phyloP scores from a whole-genome alignment of 148 eudicot species.

The Rhododendron williamsianum region DNA sequence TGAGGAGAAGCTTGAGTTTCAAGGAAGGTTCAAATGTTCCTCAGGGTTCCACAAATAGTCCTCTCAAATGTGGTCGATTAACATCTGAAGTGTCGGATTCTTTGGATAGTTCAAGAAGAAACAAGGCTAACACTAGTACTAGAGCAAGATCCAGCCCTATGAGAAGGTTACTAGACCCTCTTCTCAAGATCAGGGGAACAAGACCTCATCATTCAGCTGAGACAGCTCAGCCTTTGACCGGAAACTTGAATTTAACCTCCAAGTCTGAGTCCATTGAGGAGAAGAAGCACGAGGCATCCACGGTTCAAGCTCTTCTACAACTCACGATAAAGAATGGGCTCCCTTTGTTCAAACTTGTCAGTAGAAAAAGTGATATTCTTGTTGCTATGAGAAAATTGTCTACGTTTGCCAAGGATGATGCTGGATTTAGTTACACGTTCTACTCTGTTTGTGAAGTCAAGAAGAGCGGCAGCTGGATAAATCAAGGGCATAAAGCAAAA shows the following conservation, averaged over 20 bases:
- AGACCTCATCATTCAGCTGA: constrained; percentile 19
- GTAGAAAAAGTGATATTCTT: constrained; percentile 43
- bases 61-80: constrained; percentile 43
- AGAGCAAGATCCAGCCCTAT: constrained; percentile 64
- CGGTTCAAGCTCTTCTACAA: constrained; percentile 58
- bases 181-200: constrained; percentile 44
- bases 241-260: constrained; percentile 21
- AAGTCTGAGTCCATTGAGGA: constrained; percentile 19
- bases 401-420: constrained; percentile 29
- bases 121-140: not conserved
- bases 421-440: constrained; percentile 58
- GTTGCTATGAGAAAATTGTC: constrained; percentile 51
- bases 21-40: constrained; percentile 49
- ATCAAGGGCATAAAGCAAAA: constrained; percentile 39
- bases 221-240: constrained; percentile 18
- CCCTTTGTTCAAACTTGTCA: constrained; percentile 66
- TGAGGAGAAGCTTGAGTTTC: constrained; percentile 66
- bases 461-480: constrained; percentile 56
- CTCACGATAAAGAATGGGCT: constrained; percentile 63
- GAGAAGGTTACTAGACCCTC: constrained; percentile 72
- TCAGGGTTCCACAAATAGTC: constrained; percentile 24
- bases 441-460: constrained; percentile 54
- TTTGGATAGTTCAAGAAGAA: not conserved
- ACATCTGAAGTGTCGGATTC: not conserved
- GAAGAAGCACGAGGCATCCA: constrained; percentile 21